A percentile compares a stretch with the other conserved stretches of the same genome.
Conservation (phyloP, 805 yeast species). For the Candida vaughaniae region DNA sequence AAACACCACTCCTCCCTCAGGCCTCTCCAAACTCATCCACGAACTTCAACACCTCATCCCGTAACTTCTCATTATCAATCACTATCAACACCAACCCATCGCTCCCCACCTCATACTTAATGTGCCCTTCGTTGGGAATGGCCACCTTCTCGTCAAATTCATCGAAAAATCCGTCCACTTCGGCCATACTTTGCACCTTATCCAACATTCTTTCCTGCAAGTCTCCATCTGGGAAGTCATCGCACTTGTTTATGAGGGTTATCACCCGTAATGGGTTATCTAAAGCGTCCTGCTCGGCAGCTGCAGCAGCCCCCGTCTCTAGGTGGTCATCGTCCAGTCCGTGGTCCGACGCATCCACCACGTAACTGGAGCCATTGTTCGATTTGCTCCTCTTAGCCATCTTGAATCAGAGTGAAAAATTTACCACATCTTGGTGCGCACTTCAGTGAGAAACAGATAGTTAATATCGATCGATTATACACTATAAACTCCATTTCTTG, state of each 20-base stretch:
- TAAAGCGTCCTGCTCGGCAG: constrained; percentile 26
- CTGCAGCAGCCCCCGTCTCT: constrained; percentile 1
- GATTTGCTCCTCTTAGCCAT: constrained; percentile 10
- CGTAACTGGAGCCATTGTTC: constrained; percentile 12
- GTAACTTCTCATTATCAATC: constrained; percentile 43
- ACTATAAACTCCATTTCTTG: constrained; percentile 66
- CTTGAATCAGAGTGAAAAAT: background rate
- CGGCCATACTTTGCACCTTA: constrained; percentile 45
- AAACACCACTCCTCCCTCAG: too few species aligned
- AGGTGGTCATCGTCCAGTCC: background rate
- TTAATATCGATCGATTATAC: too few species aligned
- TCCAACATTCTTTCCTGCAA: constrained; percentile 50
- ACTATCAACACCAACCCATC: constrained; percentile 59
- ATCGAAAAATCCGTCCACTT: constrained; percentile 53
- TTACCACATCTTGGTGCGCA: background rate
- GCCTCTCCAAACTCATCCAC: constrained; percentile 36
- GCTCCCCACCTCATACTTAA: constrained; percentile 60
- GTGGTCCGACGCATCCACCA: constrained; percentile 8
- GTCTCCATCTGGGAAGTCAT: constrained; percentile 36
- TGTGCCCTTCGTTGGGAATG: constrained; percentile 52
- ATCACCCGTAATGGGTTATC: constrained; percentile 49
- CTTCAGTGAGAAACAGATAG: too few species aligned
- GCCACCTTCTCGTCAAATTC: constrained; percentile 51
- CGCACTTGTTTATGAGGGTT: constrained; percentile 35
- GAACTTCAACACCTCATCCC: constrained; percentile 38